Evolutionary conservation across 306 rosid genomes (phyloP).

Genomic region (Lithocarpus polystachyus): DNA sequence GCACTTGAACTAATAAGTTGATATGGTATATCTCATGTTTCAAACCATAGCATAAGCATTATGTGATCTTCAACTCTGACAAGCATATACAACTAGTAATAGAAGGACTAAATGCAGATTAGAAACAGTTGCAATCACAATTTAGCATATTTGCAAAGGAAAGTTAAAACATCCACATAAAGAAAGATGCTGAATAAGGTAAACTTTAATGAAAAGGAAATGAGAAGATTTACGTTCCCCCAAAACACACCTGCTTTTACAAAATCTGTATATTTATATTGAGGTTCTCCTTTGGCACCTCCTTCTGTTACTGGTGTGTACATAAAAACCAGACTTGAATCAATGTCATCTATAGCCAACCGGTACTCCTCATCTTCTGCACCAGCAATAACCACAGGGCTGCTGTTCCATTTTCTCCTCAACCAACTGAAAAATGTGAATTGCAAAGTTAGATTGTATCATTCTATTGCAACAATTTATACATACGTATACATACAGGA

Average conservation of each 20-base stretch:
- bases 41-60: neutral
- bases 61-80: neutral
- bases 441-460: conserved; percentile 12
- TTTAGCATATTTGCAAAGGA: conserved; percentile 15
- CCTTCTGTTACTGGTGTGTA: conserved; percentile 94
- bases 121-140: neutral
- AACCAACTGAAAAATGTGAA: conserved; percentile 67
- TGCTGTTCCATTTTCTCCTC: conserved; percentile 95
- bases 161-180: conserved; percentile 3
- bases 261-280: conserved; percentile 85
- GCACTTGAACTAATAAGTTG: neutral
- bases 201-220: neutral
- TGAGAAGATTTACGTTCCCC: neutral
- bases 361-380: conserved; percentile 88
- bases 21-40: neutral
- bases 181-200: conserved; percentile 1
- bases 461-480: conserved; percentile 16
- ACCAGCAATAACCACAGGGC: conserved; percentile 87
- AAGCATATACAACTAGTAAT: neutral
- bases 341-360: conserved; percentile 76
- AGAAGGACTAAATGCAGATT: neutral
- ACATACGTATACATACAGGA: neutral
- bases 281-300: conserved; percentile 97
- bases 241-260: conserved; percentile 79
- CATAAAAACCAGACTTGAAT: conserved; percentile 96